Conservation (phyloP, 345 rosid genomes). For the Cardamine occulta region DNA sequence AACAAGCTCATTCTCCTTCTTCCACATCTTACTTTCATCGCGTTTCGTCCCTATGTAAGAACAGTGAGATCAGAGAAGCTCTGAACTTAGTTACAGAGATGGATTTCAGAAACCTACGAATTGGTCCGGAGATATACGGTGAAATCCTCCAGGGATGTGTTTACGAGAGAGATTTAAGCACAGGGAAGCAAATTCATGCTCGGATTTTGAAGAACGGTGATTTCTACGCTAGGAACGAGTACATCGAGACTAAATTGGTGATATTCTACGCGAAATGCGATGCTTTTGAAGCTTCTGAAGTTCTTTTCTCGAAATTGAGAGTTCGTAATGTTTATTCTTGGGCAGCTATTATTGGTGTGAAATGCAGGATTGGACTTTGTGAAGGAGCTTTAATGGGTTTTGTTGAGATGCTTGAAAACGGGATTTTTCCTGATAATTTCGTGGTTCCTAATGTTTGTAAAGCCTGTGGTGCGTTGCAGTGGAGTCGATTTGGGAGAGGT, state of each 20-base stretch:
- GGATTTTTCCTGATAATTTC: slow-evolving; percentile 67
- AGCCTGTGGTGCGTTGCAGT: slow-evolving; percentile 66
- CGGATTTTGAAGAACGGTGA: slow-evolving; percentile 66
- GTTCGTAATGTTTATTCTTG: slow-evolving; percentile 71
- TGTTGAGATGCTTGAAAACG: slow-evolving; percentile 61
- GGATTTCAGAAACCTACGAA: slow-evolving; percentile 45
- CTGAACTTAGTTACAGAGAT: slow-evolving; percentile 56
- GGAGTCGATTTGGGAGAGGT: slow-evolving; percentile 64
- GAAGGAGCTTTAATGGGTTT: slow-evolving; percentile 62
- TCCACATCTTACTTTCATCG: slow-evolving; percentile 50
- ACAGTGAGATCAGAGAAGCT: slow-evolving; percentile 65
- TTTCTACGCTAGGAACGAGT: slow-evolving; percentile 58
- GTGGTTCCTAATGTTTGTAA: slow-evolving; percentile 74
- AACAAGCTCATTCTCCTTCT: slow-evolving; percentile 7
- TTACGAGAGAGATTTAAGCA: slow-evolving; percentile 52
- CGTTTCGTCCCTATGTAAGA: slow-evolving; percentile 58
- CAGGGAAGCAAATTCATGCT: slow-evolving; percentile 82
- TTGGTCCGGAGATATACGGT: slow-evolving; percentile 69
- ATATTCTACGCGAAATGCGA: slow-evolving; percentile 70
- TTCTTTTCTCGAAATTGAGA: slow-evolving; percentile 52
- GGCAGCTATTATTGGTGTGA: slow-evolving; percentile 82
- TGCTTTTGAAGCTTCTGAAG: slow-evolving; percentile 50
- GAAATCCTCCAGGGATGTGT: slow-evolving; percentile 79
- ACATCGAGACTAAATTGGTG: slow-evolving; percentile 68
- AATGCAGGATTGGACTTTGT: slow-evolving; percentile 55